These are phyloP conservation scores for Rhizopus sp. DNA, from an alignment of 371 early-diverging fungal genomes.

Conservation along the genomic window DNA sequence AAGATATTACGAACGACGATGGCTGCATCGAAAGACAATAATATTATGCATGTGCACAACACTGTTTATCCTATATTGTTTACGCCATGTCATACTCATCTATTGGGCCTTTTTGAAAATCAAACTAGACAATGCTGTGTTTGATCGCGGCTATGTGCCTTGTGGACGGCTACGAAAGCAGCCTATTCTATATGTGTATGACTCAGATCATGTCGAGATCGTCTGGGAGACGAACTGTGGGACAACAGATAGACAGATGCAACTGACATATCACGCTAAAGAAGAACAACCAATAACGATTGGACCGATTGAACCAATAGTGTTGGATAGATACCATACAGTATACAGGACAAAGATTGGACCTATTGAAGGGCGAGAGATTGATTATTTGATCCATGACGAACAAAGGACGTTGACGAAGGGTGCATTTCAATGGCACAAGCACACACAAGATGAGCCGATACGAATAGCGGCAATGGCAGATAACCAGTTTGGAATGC, in stretches of 20 bases:
- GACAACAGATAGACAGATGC: conserved; percentile 43
- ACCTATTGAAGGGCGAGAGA: conserved; percentile 30
- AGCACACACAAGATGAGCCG: conserved; percentile 21
- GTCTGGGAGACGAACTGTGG: conserved; percentile 67
- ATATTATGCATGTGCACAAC: conserved; percentile 22
- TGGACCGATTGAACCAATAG: conserved; percentile 23
- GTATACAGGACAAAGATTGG: conserved; percentile 56
- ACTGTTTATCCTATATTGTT: conserved; percentile 32
- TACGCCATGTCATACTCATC: conserved; percentile 35
- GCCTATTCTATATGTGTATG: conserved; percentile 58
- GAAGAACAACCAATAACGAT: conserved; percentile 8
- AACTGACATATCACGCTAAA: conserved; percentile 26
- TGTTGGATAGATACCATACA: conserved; percentile 50
- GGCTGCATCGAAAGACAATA: conserved; percentile 41
- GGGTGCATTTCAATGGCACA: conserved; percentile 36
- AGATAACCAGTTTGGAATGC: conserved; percentile 65
- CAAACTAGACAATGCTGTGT: conserved; percentile 54
- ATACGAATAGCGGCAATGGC: conserved; percentile 61
- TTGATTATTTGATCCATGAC: conserved; percentile 11
- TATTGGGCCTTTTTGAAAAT: conserved; percentile 45
- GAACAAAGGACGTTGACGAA: conserved; percentile 26
- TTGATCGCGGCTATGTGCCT: conserved; percentile 52
- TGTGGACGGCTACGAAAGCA: conserved; percentile 58
- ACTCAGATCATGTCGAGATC: conserved; percentile 51
- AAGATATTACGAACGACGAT: conserved; percentile 18